Conservation (phyloP, 352 stramenopile genomes). For the Globisporangium apiculatum region DNA sequence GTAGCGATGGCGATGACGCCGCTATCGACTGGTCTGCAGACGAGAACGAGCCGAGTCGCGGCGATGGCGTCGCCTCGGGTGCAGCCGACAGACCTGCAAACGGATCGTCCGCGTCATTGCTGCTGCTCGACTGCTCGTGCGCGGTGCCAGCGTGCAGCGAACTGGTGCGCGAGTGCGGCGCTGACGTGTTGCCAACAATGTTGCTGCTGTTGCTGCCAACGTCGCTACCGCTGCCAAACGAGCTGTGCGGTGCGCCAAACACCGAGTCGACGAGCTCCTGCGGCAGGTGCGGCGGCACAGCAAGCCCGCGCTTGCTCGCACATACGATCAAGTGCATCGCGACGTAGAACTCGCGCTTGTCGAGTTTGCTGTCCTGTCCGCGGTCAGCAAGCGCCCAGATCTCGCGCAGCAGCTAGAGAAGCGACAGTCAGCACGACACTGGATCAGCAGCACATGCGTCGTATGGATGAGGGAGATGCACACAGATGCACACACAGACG, state of each 20-base stretch:
- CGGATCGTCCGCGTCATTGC: constrained; percentile 39
- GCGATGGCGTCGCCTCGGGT: constrained; percentile 26
- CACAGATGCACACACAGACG: constrained; percentile 7
- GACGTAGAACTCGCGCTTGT: constrained; percentile 91
- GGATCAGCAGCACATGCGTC: too few species aligned
- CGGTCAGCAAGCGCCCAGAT: constrained; percentile 92
- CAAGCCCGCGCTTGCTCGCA: constrained; percentile 84
- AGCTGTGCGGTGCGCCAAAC: constrained; percentile 23
- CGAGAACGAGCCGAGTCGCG: constrained; percentile 19
- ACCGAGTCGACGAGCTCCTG: constrained; percentile 55
- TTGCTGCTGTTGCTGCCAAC: not conserved
- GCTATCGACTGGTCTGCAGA: constrained; percentile 1
- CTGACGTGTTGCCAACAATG: too few species aligned
- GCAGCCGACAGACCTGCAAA: constrained; percentile 42
- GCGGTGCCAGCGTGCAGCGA: constrained; percentile 2
- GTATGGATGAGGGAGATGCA: constrained; percentile 1
- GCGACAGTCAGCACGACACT: not conserved
- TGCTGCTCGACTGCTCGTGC: constrained; percentile 21
- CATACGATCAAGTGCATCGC: constrained; percentile 97
- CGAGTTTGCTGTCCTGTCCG: constrained; percentile 89
- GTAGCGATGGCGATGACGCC: constrained; percentile 9
- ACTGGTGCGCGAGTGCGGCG: constrained; percentile 15
- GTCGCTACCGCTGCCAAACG: not conserved
- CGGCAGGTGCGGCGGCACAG: constrained; percentile 65
- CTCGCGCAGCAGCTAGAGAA: constrained; percentile 48